Evolutionary conservation across 2,329 filamentous ascomycete genomes (phyloP).

Genomic region (Microdochium paspali): DNA sequence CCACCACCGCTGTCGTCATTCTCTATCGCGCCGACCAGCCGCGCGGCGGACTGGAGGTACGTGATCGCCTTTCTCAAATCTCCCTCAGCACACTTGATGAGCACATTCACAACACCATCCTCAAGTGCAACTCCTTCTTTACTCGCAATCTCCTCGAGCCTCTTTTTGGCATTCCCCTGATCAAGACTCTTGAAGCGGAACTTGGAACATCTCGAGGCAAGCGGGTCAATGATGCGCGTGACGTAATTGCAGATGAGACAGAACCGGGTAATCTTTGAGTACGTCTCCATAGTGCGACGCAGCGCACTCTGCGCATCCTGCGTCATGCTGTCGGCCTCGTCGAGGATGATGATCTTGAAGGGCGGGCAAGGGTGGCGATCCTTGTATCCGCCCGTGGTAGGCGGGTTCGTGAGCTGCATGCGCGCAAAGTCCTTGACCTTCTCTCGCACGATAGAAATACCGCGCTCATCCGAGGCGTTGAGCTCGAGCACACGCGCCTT

Average conservation of each 20-base stretch:
- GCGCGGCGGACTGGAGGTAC: slow-evolving; percentile 87
- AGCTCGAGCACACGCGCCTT: slow-evolving; percentile 94
- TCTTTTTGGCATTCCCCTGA: slow-evolving; percentile 68
- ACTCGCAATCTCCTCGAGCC: slow-evolving; percentile 74
- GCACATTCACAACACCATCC: slow-evolving; percentile 68
- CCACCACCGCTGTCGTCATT: slow-evolving; percentile 22
- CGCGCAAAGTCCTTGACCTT: slow-evolving; percentile 98
- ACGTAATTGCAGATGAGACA: slow-evolving; percentile 99
- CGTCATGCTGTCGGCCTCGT: slow-evolving; percentile 98
- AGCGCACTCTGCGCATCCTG: slow-evolving; percentile 94
- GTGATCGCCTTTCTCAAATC: slow-evolving; percentile 96
- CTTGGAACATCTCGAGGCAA: slow-evolving; percentile 89
- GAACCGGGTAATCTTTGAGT: slow-evolving; percentile 91
- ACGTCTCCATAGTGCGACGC: slow-evolving; percentile 95
- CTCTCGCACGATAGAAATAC: slow-evolving; percentile 91
- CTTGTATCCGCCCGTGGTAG: slow-evolving; percentile 47
- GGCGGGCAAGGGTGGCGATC: slow-evolving; percentile 82
- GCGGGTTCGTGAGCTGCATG: slow-evolving; percentile 82
- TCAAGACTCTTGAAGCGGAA: slow-evolving; percentile 97
- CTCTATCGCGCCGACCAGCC: slow-evolving; percentile 64
- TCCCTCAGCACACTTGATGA: slow-evolving; percentile 84
- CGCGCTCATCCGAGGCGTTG: slow-evolving; percentile 97
- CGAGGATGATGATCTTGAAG: slow-evolving; percentile 97
- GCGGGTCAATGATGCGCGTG: slow-evolving; percentile 91
- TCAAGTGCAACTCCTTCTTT: slow-evolving; percentile 70